Percentiles rank a stretch among this genome's conserved stretches.
phyloP scores from a whole-genome alignment of 1,284 basidiomycete species.

The Rhodotorula sp. region DNA sequence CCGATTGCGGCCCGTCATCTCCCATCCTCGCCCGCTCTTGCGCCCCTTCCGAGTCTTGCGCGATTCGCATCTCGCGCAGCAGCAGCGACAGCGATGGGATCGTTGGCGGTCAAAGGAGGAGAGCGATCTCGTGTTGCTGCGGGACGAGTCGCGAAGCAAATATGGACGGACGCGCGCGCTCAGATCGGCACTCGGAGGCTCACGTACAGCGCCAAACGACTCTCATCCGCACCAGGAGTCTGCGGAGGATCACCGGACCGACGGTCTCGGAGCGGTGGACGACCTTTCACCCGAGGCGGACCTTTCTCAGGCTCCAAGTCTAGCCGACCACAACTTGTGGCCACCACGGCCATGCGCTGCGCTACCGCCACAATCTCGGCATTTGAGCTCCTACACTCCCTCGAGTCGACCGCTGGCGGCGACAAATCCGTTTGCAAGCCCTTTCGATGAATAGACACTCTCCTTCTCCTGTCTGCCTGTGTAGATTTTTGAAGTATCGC shows the following conservation, averaged over 20 bases:
- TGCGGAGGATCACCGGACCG: background rate
- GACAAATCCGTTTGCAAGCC: constrained; percentile 12
- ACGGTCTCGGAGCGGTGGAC: background rate
- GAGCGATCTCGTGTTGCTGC: constrained; percentile 1
- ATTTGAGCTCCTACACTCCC: background rate
- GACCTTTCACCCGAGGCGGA: too few species aligned
- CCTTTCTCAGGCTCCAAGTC: background rate
- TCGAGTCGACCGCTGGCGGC: background rate
- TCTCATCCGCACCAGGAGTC: background rate
- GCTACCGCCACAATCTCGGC: background rate
- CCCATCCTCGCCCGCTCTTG: background rate
- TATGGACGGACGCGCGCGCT: background rate
- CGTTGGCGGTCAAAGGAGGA: background rate
- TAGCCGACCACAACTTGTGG: too few species aligned
- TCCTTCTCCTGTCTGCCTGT: background rate
- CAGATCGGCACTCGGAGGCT: background rate
- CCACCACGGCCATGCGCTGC: background rate
- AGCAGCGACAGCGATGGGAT: background rate
- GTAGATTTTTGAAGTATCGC: background rate
- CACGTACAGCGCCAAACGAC: background rate
- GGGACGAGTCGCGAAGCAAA: background rate
- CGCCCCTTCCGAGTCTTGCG: background rate
- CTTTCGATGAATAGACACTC: constrained; percentile 10
- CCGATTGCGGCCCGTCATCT: background rate
- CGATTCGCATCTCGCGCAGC: background rate